A percentile compares a stretch with the other conserved stretches of the same genome.
Evolutionary conservation across 805 yeast genomes (phyloP).

Genomic region (Candida ortonii): DNA sequence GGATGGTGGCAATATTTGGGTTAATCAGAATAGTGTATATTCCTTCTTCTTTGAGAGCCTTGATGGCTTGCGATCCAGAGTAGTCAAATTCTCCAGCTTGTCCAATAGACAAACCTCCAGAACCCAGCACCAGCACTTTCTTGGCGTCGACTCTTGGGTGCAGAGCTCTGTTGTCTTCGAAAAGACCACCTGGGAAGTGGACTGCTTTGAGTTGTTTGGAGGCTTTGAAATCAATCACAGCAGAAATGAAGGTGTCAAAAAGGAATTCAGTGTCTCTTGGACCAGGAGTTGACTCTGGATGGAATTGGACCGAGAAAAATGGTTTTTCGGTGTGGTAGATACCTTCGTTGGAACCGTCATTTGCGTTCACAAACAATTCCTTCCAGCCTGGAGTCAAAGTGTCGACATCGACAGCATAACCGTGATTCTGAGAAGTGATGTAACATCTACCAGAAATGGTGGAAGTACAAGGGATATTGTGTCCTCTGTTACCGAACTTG

Average conservation of each 20-base stretch:
- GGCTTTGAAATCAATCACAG: constrained; percentile 65
- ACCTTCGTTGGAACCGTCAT: constrained; percentile 98
- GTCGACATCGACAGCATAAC: constrained; percentile 88
- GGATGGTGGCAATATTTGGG: constrained; percentile 98
- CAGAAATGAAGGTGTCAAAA: constrained; percentile 85
- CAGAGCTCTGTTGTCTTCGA: constrained; percentile 68
- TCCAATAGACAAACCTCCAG: constrained; percentile 97
- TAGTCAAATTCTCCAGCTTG: constrained; percentile 99
- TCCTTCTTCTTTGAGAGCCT: constrained; percentile 97
- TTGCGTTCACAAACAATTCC: constrained; percentile 91
- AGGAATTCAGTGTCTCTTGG: constrained; percentile 98
- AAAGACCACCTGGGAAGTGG: constrained; percentile 84
- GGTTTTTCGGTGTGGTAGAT: constrained; percentile 87
- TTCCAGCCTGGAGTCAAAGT: constrained; percentile 82
- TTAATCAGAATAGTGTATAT: constrained; percentile 93
- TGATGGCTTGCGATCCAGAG: constrained; percentile 98
- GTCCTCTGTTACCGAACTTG: constrained; percentile 99
- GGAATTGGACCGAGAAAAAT: constrained; percentile 96
- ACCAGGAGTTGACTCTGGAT: constrained; percentile 99
- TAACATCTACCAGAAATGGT: constrained; percentile 88
- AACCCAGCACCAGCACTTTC: constrained; percentile 91
- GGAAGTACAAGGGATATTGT: constrained; percentile 91
- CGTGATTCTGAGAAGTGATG: constrained; percentile 98
- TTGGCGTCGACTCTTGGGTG: constrained; percentile 81
- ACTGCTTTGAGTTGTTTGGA: constrained; percentile 64